Evolutionary conservation across 2,329 filamentous ascomycete genomes (phyloP).

Genomic region (Fusarium tanahbumbuense): DNA sequence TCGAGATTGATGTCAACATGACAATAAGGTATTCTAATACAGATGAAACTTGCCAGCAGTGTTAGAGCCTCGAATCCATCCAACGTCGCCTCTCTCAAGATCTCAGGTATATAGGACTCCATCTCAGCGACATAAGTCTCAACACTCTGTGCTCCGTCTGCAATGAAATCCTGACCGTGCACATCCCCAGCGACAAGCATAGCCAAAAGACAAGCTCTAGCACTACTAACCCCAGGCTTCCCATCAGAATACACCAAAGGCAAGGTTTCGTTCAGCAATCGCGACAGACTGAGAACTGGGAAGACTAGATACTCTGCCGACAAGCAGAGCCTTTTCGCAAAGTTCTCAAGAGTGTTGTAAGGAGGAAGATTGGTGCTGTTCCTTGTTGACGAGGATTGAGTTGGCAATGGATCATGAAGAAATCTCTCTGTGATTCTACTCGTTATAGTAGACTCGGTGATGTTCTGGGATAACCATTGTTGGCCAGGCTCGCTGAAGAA

Average conservation of each 20-base stretch:
- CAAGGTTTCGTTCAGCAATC: background rate
- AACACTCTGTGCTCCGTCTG: fast-evolving
- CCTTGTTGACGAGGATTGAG: fast-evolving
- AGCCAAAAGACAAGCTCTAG: background rate
- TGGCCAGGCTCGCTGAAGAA: background rate
- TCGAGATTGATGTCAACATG: fast-evolving
- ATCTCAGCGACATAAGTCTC: background rate
- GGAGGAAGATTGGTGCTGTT: background rate
- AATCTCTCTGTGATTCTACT: background rate
- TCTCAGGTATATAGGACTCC: fast-evolving
- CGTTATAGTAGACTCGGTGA: background rate
- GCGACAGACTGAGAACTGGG: fast-evolving
- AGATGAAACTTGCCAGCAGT: background rate
- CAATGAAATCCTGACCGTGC: background rate
- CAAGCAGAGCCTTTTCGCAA: background rate
- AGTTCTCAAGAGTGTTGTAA: fast-evolving
- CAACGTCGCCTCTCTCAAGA: background rate
- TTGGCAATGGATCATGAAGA: fast-evolving
- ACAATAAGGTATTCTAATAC: fast-evolving
- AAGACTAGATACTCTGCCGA: background rate
- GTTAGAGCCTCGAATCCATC: background rate
- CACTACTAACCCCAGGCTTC: fast-evolving
- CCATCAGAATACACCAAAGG: background rate
- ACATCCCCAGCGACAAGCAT: background rate
- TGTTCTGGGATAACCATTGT: background rate